A percentile compares a stretch with the other conserved stretches of the same genome.
phyloP scores from a whole-genome alignment of 2,329 filamentous ascomycete genomes.

The Epichloe festucae region DNA sequence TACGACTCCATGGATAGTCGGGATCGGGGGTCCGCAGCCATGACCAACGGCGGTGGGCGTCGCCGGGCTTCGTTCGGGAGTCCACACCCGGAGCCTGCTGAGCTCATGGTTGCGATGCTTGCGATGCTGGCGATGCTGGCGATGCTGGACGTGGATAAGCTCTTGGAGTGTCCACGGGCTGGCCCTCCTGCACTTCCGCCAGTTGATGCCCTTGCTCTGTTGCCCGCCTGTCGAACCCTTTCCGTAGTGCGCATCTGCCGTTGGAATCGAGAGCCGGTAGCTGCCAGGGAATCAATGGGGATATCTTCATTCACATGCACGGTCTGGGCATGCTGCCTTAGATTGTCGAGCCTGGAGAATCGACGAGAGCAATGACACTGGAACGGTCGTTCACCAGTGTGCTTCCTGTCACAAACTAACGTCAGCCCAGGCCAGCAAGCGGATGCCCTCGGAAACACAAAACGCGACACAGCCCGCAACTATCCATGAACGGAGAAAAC shows the following conservation, averaged over 20 bases:
- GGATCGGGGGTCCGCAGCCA: constrained; percentile 59
- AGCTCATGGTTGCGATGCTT: constrained; percentile 53
- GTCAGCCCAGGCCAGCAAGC: background rate
- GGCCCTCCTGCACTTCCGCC: constrained; percentile 59
- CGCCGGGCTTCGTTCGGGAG: constrained; percentile 54
- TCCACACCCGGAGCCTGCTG: constrained; percentile 51
- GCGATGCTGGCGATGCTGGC: constrained; percentile 67
- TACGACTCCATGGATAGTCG: constrained; percentile 58
- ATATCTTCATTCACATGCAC: constrained; percentile 98
- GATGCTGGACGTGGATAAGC: constrained; percentile 77
- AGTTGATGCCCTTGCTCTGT: constrained; percentile 64
- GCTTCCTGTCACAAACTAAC: constrained; percentile 50
- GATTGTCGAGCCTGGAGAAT: constrained; percentile 88
- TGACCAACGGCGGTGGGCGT: constrained; percentile 69
- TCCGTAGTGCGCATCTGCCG: constrained; percentile 75
- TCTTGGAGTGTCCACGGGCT: constrained; percentile 70
- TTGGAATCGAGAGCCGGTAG: constrained; percentile 83
- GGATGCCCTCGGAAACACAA: background rate
- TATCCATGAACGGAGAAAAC: background rate
- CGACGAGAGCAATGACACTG: constrained; percentile 88
- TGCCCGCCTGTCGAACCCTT: constrained; percentile 59
- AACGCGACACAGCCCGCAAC: too few relatives aligned
- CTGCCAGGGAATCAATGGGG: constrained; percentile 81
- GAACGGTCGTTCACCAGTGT: constrained; percentile 93
- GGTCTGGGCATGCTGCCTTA: constrained; percentile 92